phyloP scores from a whole-genome alignment of 129 eudicot species.

The Helianthus tuberosus region DNA sequence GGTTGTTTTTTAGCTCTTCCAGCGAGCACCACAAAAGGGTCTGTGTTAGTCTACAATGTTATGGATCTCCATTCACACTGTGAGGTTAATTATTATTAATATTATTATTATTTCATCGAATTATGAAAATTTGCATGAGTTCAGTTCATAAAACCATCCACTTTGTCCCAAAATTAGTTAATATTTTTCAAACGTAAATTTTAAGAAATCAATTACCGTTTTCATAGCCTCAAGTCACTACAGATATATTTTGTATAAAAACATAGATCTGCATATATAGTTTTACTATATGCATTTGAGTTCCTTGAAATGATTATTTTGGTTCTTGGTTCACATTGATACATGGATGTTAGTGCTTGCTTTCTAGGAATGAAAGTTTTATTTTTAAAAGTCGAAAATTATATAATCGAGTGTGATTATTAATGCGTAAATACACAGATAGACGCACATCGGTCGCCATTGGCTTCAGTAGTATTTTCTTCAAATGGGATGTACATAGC shows the following conservation, averaged over 20 bases:
- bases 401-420: slow-evolving; percentile 2
- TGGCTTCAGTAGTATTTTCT: slow-evolving; percentile 80
- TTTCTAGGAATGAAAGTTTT: background rate
- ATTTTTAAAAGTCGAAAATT: background rate
- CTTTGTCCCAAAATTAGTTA: background rate
- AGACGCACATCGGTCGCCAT: slow-evolving; percentile 81
- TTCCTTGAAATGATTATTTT: background rate
- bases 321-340: background rate
- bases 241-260: background rate
- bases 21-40: slow-evolving; percentile 81
- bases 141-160: background rate
- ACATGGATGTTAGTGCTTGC: background rate
- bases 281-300: background rate
- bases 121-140: slow-evolving; percentile 13
- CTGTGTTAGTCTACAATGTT: slow-evolving; percentile 71
- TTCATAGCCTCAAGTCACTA: background rate
- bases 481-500: slow-evolving; percentile 91
- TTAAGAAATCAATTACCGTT: background rate
- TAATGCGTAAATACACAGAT: slow-evolving; percentile 49
- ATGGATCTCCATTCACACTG: slow-evolving; percentile 89
- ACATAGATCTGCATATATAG: background rate
- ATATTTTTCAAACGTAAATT: background rate
- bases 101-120: slow-evolving; percentile 12
- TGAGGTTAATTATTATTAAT: slow-evolving; percentile 57
- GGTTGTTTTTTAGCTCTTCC: slow-evolving; percentile 93